Conservation (phyloP, 495 filamentous ascomycete species). For the Aspergillus taichungensis region DNA sequence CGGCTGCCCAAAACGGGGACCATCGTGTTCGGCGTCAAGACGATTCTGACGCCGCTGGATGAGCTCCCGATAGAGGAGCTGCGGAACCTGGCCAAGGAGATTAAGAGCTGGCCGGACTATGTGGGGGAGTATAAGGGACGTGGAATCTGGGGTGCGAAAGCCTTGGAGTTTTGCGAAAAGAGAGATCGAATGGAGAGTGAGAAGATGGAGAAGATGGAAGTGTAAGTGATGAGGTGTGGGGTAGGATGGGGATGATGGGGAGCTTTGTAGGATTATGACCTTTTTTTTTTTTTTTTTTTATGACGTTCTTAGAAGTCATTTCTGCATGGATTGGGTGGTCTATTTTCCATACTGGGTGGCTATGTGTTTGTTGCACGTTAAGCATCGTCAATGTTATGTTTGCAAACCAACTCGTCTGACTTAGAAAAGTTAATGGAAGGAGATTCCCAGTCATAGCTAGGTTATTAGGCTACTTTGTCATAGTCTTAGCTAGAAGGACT, state of each 20-base stretch:
- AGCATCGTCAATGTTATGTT: too few relatives aligned
- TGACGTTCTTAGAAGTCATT: not conserved
- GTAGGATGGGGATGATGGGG: not conserved
- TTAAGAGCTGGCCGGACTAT: constrained; percentile 44
- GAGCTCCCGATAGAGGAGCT: constrained; percentile 39
- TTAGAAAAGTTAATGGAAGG: too few relatives aligned
- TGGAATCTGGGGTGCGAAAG: constrained; percentile 38
- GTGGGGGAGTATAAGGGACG: constrained; percentile 46
- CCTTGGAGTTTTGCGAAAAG: constrained; percentile 36
- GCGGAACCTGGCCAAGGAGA: constrained; percentile 37
- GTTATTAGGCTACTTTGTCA: too few relatives aligned
- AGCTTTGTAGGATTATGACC: constrained; percentile 16
- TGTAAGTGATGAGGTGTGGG: constrained; percentile 5
- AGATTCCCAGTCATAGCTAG: too few relatives aligned
- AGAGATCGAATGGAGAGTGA: constrained; percentile 4
- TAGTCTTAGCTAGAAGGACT: too few relatives aligned
- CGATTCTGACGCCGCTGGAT: constrained; percentile 37
- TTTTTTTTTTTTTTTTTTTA: constrained; percentile 10
- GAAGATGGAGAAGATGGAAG: constrained; percentile 13
- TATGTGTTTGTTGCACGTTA: not conserved
- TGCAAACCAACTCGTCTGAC: too few relatives aligned
- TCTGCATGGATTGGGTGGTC: too few relatives aligned
- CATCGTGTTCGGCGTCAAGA: constrained; percentile 49
- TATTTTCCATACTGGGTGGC: constrained; percentile 2
- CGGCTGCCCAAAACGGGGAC: constrained; percentile 37